Evolutionary conservation across 257 asterid genomes (phyloP).

Genomic region (Paraleonurus japonicus): DNA sequence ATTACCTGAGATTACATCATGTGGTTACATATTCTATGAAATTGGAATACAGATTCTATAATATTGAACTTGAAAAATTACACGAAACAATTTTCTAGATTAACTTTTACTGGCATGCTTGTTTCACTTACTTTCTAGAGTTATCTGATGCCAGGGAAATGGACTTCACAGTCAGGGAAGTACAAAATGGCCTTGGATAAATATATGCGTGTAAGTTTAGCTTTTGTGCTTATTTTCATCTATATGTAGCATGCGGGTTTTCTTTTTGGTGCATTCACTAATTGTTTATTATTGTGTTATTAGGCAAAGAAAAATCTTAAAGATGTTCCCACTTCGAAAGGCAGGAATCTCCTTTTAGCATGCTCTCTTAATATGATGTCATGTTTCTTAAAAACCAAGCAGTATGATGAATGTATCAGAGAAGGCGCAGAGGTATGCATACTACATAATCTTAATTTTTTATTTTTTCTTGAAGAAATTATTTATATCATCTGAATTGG

Average conservation of each 20-base stretch:
- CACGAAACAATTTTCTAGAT: background rate
- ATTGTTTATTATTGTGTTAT: constrained; percentile 11
- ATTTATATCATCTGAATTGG: constrained; percentile 20
- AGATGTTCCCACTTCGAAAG: constrained; percentile 61
- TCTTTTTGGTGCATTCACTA: constrained; percentile 9
- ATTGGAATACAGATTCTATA: background rate
- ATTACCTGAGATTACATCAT: constrained; percentile 1
- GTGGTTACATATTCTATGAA: background rate
- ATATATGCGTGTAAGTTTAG: constrained; percentile 71
- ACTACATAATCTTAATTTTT: background rate
- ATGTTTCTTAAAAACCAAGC: constrained; percentile 81
- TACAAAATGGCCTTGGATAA: constrained; percentile 68
- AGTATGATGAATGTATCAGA: constrained; percentile 66
- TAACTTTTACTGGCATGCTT: background rate
- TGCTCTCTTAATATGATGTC: constrained; percentile 98
- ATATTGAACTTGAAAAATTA: constrained; percentile 8
- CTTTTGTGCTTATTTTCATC: constrained; percentile 20
- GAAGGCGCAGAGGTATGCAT: constrained; percentile 94
- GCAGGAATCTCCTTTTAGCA: constrained; percentile 58
- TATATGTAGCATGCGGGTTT: background rate
- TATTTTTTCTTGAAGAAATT: background rate
- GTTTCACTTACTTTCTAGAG: constrained; percentile 13
- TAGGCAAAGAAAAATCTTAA: constrained; percentile 90
- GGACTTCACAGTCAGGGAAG: constrained; percentile 76
- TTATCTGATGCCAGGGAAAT: constrained; percentile 67